Conservation (phyloP, 2,329 filamentous ascomycete genomes). For the Cladophialophora psammophila region DNA sequence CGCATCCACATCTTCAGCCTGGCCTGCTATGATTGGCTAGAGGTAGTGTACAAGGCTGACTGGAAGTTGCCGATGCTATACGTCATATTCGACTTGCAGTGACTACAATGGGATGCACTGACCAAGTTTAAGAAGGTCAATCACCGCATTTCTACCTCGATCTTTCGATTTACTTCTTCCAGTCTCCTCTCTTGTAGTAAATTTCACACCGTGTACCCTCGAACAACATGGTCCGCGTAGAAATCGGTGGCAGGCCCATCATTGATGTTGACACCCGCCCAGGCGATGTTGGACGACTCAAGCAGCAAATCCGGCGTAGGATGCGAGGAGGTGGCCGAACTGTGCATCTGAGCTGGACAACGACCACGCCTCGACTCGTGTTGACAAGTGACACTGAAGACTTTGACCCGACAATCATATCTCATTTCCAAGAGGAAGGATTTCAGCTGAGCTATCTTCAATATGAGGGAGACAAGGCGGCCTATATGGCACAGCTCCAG, state of each 20-base stretch:
- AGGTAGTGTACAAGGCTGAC: conserved; percentile 2
- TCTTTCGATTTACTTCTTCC: not conserved
- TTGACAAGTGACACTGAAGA: conserved; percentile 43
- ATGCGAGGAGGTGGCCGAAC: conserved; percentile 22
- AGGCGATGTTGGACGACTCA: conserved; percentile 24
- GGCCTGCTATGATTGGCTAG: conserved; percentile 8
- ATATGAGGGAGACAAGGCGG: conserved; percentile 59
- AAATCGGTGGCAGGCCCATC: conserved; percentile 35
- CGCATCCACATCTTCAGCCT: conserved; percentile 9
- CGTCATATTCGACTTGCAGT: conserved; percentile 8
- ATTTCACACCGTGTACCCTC: not conserved
- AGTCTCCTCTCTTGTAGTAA: not conserved
- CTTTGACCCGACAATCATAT: conserved; percentile 63
- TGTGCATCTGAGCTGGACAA: conserved; percentile 35
- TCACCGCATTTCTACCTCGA: not conserved
- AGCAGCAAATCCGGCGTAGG: conserved; percentile 24
- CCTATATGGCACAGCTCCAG: conserved; percentile 59
- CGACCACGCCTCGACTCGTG: conserved; percentile 33
- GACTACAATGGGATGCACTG: not conserved
- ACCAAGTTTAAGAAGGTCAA: conserved; percentile 17
- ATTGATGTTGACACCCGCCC: conserved; percentile 34
- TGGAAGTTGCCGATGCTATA: not conserved
- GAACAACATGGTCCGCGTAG: conserved; percentile 31
- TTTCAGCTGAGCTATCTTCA: conserved; percentile 67
- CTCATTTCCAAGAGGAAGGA: conserved; percentile 66